Evolutionary conservation across 805 yeast genomes (phyloP).

Genomic region (Millerozyma acaciae): DNA sequence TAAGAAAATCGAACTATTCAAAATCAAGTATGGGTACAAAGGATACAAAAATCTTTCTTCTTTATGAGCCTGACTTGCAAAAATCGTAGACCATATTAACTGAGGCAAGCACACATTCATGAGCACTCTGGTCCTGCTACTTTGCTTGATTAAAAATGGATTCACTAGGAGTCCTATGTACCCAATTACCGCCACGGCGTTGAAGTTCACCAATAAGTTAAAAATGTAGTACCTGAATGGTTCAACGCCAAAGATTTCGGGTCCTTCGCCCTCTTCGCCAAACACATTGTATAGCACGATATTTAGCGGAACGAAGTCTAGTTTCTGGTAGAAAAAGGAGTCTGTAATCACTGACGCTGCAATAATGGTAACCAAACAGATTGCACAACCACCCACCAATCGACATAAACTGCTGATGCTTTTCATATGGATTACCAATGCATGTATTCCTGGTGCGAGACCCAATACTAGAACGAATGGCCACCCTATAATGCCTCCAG

Average conservation of each 20-base stretch:
- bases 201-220: conserved; percentile 74
- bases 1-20: conserved; percentile 56
- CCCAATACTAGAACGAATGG: conserved; percentile 74
- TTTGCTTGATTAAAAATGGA: conserved; percentile 11
- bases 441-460: conserved; percentile 51
- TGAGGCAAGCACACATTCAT: conserved; percentile 42
- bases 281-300: conserved; percentile 78
- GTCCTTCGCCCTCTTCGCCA: conserved; percentile 71
- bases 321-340: conserved; percentile 54
- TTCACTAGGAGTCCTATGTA: conserved; percentile 32
- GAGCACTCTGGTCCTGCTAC: conserved; percentile 8
- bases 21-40: conserved; percentile 63
- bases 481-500: conserved; percentile 90
- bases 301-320: conserved; percentile 72
- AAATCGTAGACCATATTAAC: conserved; percentile 62
- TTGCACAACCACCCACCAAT: conserved; percentile 3
- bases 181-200: conserved; percentile 45
- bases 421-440: conserved; percentile 2
- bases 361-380: conserved; percentile 14
- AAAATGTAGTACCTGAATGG: conserved; percentile 66
- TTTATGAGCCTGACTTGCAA: conserved; percentile 79
- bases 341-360: conserved; percentile 42
- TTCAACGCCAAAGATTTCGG: conserved; percentile 86
- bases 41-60: conserved; percentile 92
- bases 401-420: conserved; percentile 3